Evolutionary conservation across 495 filamentous ascomycete species (phyloP).

Genomic region (Cairneyella variabilis): DNA sequence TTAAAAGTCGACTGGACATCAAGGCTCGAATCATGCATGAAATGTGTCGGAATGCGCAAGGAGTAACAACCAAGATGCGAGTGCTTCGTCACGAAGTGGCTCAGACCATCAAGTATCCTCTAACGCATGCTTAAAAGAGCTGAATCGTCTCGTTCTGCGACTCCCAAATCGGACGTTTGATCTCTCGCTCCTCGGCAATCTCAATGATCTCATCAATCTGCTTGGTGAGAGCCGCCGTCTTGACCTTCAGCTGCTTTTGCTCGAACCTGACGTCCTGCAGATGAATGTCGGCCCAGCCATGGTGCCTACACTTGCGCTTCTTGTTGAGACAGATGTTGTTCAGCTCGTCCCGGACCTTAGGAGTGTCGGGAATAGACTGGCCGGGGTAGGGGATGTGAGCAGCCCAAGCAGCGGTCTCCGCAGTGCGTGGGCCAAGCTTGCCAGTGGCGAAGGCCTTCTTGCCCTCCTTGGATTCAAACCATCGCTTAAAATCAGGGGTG

Average conservation of each 20-base stretch:
- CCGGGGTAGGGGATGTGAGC: constrained; percentile 9
- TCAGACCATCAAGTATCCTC: too few relatives aligned
- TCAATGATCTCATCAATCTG: constrained; percentile 16
- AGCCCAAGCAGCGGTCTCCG: constrained; percentile 8
- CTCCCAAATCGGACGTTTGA: constrained; percentile 13
- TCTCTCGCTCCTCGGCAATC: constrained; percentile 21
- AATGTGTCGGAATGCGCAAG: too few relatives aligned
- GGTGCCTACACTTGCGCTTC: constrained; percentile 3
- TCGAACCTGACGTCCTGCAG: neutral
- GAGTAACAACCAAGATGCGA: too few relatives aligned
- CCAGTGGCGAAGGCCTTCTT: constrained; percentile 20
- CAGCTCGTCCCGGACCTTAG: constrained; percentile 3
- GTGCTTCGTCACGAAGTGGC: too few relatives aligned
- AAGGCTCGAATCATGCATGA: too few relatives aligned
- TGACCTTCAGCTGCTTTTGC: neutral
- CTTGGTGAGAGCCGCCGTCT: constrained; percentile 5
- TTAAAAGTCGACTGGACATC: too few relatives aligned
- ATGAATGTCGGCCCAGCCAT: constrained; percentile 12
- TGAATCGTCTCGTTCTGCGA: constrained; percentile 14
- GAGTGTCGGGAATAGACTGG: neutral
- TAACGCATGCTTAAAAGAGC: constrained; percentile 20
- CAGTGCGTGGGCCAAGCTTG: constrained; percentile 20
- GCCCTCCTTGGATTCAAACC: constrained; percentile 28
- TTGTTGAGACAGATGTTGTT: constrained; percentile 20
- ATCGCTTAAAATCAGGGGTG: constrained; percentile 52